Base-by-base conservation (phyloP, 164 flowering plant genomes). In the Kalanchoe fedtschenkoi region DNA sequence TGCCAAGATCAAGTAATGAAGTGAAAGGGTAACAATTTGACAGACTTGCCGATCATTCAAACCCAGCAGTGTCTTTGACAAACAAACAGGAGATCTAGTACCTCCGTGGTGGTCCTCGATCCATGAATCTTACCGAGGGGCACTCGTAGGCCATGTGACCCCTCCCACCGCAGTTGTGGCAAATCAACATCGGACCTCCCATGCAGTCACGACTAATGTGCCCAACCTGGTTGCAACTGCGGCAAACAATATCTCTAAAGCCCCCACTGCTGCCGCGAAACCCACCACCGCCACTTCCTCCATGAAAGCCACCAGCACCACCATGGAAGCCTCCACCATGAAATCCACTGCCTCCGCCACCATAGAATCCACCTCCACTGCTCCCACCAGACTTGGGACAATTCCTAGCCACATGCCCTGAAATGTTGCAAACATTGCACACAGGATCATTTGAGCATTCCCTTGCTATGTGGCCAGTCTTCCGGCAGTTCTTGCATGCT, bases 151-250 rank as follows among this genome's bases (percentile, higher is more conserved):
- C 88, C 74, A 80, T 56, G 68, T 89, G 96, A 4, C 96, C 96
- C 17, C 93, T 73, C 17, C 93, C 96, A 5, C 93, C 93, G 68
- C 96, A 89, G 74, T 83, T 87, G 75, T 76, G 80, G 65, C 96
- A 89, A 32, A 83, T 78, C 67, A 75, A 60, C 78, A 81, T 41
- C 3, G 82, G 77, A 15, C 39, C 39, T 5, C 72, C 82, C 76
- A 82, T 73, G 71, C 93, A 86, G 26, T 88, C 92, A 62, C 96
- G 71, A 72, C 89, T 82, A 77, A 85, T 83, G 63, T 87, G 96
- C 11, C 91, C 96, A 4, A 79, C 57, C 67, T 83, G 91, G 65
- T 87, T 75, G 74, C 91, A 88, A 68, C 34, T 77, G 34, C 82
- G 68, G 62, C 89, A 83, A 1, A 83, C 76, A 10, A 85, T 43